Conservation (phyloP, 2,329 filamentous ascomycete genomes). For the Diaporthe velutina region DNA sequence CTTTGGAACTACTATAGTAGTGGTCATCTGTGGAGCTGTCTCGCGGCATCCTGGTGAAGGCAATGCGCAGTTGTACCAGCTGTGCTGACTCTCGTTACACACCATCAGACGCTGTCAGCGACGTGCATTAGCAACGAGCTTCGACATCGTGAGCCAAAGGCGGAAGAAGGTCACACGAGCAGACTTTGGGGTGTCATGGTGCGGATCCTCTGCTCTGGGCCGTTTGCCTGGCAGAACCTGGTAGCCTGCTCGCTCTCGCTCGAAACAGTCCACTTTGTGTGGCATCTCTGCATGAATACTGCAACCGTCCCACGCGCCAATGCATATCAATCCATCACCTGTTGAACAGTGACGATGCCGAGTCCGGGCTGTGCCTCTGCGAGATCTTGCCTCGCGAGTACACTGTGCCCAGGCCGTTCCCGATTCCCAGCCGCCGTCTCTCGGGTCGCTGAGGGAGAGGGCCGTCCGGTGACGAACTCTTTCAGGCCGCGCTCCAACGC, state of each 20-base stretch:
- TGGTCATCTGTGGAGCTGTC: no score
- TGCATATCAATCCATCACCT: not conserved
- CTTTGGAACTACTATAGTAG: no score
- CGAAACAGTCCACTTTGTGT: not conserved
- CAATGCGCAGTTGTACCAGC: not conserved
- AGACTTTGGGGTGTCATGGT: not conserved
- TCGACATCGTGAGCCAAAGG: not conserved
- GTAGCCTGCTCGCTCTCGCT: not conserved
- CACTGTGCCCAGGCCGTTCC: not conserved
- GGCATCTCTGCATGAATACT: constrained; percentile 12
- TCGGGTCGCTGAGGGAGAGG: not conserved
- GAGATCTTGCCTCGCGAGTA: not conserved
- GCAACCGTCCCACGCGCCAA: constrained; percentile 3
- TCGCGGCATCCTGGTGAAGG: not conserved
- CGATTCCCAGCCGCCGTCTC: not conserved
- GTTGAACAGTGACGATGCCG: not conserved
- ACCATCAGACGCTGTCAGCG: not conserved
- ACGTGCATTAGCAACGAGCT: not conserved
- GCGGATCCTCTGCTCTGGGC: not conserved
- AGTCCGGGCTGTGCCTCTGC: not conserved
- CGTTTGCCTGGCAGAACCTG: no score
- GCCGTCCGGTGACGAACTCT: not conserved
- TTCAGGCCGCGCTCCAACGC: not conserved
- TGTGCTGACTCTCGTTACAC: constrained; percentile 15
- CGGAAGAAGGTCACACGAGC: constrained; percentile 35